Percentiles rank a stretch among this genome's conserved stretches.
Conservation (phyloP, 2,329 filamentous ascomycete species). For the Colletotrichum noveboracense region DNA sequence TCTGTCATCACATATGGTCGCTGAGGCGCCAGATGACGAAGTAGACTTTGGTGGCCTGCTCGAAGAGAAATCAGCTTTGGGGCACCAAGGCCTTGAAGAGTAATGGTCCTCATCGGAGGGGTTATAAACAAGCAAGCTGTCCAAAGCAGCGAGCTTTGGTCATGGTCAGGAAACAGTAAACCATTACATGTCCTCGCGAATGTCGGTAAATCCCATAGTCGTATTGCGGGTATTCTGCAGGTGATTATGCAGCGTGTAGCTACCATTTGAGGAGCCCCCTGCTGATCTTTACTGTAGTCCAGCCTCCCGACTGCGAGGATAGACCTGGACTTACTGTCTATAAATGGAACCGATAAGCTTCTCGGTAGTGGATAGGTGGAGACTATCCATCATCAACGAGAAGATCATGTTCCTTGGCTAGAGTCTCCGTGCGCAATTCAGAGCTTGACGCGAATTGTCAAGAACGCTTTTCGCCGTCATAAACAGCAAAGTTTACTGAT, state of each 20-base stretch:
- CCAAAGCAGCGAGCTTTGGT: not conserved
- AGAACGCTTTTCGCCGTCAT: not conserved
- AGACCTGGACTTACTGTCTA: no score
- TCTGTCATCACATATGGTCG: not conserved
- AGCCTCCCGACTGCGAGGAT: no score
- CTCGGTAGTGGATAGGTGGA: no score
- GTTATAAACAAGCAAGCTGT: not conserved
- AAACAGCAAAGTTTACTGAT: not conserved
- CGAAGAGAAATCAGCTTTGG: not conserved
- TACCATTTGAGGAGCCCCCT: not conserved
- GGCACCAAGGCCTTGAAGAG: not conserved
- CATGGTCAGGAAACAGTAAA: not conserved
- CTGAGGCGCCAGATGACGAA: not conserved
- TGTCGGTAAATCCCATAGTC: not conserved
- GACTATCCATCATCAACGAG: no score
- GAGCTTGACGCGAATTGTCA: not conserved
- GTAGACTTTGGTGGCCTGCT: not conserved
- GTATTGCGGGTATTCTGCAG: not conserved
- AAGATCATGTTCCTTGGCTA: no score
- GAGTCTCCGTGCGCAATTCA: not conserved
- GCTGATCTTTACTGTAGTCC: no score
- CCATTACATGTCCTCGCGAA: not conserved
- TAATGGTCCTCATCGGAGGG: not conserved
- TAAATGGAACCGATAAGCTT: no score
- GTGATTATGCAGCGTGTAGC: not conserved